Conservation (phyloP, 1,139 yeast species). For the Magnusiomyces paraingens region DNA sequence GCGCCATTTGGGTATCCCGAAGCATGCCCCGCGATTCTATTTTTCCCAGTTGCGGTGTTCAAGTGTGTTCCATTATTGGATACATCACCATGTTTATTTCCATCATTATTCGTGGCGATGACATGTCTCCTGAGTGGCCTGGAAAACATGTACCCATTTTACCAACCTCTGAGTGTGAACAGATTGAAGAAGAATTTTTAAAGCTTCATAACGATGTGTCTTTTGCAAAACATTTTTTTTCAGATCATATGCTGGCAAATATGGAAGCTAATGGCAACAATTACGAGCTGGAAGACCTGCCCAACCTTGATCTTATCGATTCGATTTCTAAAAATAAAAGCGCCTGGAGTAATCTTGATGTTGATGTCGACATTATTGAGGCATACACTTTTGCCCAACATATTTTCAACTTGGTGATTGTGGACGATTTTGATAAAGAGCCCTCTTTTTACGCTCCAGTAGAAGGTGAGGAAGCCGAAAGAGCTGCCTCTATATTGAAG, state of each 20-base stretch:
- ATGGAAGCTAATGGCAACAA: too few relatives aligned
- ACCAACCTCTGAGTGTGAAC: neutral
- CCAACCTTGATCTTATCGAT: too few relatives aligned
- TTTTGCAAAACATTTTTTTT: neutral
- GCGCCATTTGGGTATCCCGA: constrained; percentile 10
- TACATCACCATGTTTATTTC: constrained; percentile 9
- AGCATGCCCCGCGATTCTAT: constrained; percentile 6
- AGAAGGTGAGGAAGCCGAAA: too few relatives aligned
- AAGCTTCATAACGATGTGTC: neutral
- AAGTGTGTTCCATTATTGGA: constrained; percentile 9
- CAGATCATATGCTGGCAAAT: neutral
- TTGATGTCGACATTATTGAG: too few relatives aligned
- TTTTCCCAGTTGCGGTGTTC: neutral
- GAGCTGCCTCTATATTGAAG: too few relatives aligned
- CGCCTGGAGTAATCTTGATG: too few relatives aligned
- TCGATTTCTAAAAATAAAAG: too few relatives aligned
- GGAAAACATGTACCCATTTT: neutral
- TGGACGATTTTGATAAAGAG: too few relatives aligned
- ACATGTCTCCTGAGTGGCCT: constrained; percentile 1
- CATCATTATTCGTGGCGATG: constrained; percentile 7
- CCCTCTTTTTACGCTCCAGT: too few relatives aligned
- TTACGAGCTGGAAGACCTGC: too few relatives aligned
- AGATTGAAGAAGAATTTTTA: neutral
- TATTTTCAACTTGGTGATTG: too few relatives aligned
- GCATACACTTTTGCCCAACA: too few relatives aligned